Conservation (phyloP, 2,329 filamentous ascomycete species). For the Trichophyton equinum region DNA sequence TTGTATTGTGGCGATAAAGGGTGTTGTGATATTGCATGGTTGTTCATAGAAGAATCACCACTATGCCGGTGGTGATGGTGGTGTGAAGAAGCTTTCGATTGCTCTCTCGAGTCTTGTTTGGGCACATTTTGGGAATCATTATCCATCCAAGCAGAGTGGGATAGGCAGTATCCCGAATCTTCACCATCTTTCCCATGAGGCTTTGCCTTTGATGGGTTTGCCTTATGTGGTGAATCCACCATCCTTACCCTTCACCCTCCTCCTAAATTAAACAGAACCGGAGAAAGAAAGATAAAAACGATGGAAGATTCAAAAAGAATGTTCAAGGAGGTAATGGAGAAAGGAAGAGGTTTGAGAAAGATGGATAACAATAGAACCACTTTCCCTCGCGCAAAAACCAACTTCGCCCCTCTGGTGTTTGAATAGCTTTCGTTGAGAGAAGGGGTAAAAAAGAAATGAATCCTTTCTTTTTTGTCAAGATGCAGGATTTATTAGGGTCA, state of each 20-base stretch:
- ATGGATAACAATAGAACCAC: constrained; percentile 8
- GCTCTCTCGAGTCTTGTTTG: constrained; percentile 27
- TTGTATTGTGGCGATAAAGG: constrained; percentile 10
- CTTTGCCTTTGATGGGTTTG: constrained; percentile 27
- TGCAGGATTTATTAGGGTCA: neutral
- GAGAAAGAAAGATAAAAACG: neutral
- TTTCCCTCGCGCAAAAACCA: constrained; percentile 3
- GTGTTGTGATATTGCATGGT: constrained; percentile 3
- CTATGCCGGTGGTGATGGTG: constrained; percentile 8
- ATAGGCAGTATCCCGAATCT: constrained; percentile 23
- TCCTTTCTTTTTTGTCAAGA: constrained; percentile 4
- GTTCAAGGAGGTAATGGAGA: neutral
- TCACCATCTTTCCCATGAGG: constrained; percentile 26
- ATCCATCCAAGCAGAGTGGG: constrained; percentile 24
- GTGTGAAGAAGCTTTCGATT: constrained; percentile 18
- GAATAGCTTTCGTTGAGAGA: neutral
- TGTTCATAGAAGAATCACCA: constrained; percentile 8
- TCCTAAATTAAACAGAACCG: neutral
- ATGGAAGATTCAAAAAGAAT: constrained; percentile 4
- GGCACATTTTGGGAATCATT: constrained; percentile 25
- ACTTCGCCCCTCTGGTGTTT: neutral
- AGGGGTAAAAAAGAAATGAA: constrained; percentile 5
- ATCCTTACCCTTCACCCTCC: neutral
- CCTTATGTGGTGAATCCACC: constrained; percentile 30
- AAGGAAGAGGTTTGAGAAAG: constrained; percentile 6